Base-by-base conservation (phyloP, 2,329 filamentous ascomycete species). In the Coleophoma crateriformis region DNA sequence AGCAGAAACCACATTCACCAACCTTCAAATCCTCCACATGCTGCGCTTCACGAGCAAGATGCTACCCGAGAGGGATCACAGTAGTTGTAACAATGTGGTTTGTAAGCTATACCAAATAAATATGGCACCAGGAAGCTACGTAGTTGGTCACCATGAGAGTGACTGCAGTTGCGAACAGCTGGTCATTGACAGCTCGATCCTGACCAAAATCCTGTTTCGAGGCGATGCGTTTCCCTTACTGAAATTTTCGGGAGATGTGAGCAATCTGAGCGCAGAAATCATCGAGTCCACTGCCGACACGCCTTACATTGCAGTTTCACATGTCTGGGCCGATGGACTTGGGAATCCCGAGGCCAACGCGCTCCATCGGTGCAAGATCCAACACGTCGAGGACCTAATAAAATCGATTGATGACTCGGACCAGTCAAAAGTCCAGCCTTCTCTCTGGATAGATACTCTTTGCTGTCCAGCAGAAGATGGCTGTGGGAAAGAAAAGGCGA, bases 291-390 rank as follows among this genome's bases (percentile, higher is more conserved):
- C 52, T n/a, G 48, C 50, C 0, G 57, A 54, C 3, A 51, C 53
- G 1, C 51, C 59, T 8, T 69, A 65, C 53, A 60, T 69, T 7
- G 67, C 67, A 3, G 55, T 69, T 17, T 69, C 66, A 1, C 67
- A 69, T 47, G 64, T 69, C 15, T 68, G 67, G 67, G 64, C 66
- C 1, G 65, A 70, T 47, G 67, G 67, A 0, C 50, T 68, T 11
- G 67, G 65, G 3, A 67, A 67, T 45, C 58, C 61, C 7, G 53
- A 27, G 0, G 47, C 47, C 13, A 69, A 67, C 44, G 52, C 65
- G 4, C 55, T 69, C 3, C 63, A 60, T 0, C 47, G 46, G 2
- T 70, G 67, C 45, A 66, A 68, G 47, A 42, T 69, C 7, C 35
- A 56, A 0, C 55, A 59, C 14, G 44, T 68, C 1, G 54, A 52